Conservation (phyloP, 805 yeast genomes). For the Ascoidea tarda region DNA sequence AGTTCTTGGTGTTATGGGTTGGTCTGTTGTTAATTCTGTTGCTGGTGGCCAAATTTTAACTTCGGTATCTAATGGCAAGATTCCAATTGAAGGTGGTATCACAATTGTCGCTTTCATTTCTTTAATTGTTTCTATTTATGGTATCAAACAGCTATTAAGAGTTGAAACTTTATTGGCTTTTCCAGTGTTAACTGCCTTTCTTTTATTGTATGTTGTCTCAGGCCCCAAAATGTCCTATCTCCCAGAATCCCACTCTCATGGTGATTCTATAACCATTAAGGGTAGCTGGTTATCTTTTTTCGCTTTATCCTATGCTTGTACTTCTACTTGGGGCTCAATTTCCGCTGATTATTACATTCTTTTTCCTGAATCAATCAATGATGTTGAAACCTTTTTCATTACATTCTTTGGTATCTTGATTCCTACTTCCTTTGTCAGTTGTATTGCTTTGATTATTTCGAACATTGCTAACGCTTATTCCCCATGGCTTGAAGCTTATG, state of each 20-base stretch:
- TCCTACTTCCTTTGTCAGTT: conserved; percentile 68
- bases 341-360: conserved; percentile 76
- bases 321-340: conserved; percentile 82
- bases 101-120: conserved; percentile 52
- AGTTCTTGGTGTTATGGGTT: conserved; percentile 71
- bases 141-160: conserved; percentile 54
- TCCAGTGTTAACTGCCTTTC: conserved; percentile 55
- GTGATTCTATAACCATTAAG: conserved; percentile 27
- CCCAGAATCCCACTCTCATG: conserved; percentile 21
- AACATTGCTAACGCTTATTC: conserved; percentile 43
- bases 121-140: conserved; percentile 58
- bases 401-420: conserved; percentile 54
- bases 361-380: conserved; percentile 60
- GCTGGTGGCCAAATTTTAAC: conserved; percentile 77
- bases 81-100: conserved; percentile 66
- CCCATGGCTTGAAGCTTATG: conserved; percentile 46
- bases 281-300: conserved; percentile 69
- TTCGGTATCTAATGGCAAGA: conserved; percentile 45
- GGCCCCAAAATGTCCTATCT: conserved; percentile 23
- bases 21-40: conserved; percentile 87
- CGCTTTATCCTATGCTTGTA: conserved; percentile 59
- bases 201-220: conserved; percentile 41
- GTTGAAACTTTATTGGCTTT: conserved; percentile 56
- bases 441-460: conserved; percentile 58
- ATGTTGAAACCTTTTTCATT: conserved; percentile 34